Base-by-base conservation (phyloP, 1,284 basidiomycete genomes). In the Neonothopanus nambi region DNA sequence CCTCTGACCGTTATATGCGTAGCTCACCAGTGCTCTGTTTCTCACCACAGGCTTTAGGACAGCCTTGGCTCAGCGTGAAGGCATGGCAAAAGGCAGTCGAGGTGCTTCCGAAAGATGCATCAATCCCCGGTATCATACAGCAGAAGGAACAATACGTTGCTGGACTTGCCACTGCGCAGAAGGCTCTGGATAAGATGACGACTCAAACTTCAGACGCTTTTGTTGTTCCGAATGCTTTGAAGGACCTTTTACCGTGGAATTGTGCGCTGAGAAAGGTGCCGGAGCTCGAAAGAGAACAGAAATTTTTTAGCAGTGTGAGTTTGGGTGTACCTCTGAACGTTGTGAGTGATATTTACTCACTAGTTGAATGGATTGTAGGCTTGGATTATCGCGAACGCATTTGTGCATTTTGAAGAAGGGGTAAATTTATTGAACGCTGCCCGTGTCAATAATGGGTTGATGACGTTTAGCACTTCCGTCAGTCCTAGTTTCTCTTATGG, bases 351-450 rank as follows among this genome's bases (percentile, higher is more conserved):
- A 12, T 51, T 48, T 30, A 12, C 21, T 39, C 23, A n/a, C 21
- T 3, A 43, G 15, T 20, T 24, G 13, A 13, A 20, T 20, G 3
- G 17, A 35, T 39, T 33, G 2, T 43, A 69, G 70, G 69, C 61
- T 8, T 70, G 69, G 62, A 62, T 72, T 35, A 65, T 70, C 13
- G 37, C 62, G 30, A 49, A 52, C 45, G 68, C 69, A 9, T 64
- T 65, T 47, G 38, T 70, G 69, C 66, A 65, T 30, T 70, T 68
- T 48, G 61, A 60, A 28, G 40, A 63, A 47, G 70, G 65, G 5
- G 57, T 70, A 8, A 56, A 65, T 15, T 57, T 38, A 3, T 67
- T 72, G 65, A 57, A 37, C 5, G n/a, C 35, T 15, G 35, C 35
- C 12, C 9, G 9, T 20, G 35, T 21, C 8, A 5, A 5, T 4